A percentile compares a stretch with the other conserved stretches of the same genome.
These are phyloP conservation scores for Barnettozyma californica DNA, from an alignment of 805 yeast species.

Conservation along the genomic window DNA sequence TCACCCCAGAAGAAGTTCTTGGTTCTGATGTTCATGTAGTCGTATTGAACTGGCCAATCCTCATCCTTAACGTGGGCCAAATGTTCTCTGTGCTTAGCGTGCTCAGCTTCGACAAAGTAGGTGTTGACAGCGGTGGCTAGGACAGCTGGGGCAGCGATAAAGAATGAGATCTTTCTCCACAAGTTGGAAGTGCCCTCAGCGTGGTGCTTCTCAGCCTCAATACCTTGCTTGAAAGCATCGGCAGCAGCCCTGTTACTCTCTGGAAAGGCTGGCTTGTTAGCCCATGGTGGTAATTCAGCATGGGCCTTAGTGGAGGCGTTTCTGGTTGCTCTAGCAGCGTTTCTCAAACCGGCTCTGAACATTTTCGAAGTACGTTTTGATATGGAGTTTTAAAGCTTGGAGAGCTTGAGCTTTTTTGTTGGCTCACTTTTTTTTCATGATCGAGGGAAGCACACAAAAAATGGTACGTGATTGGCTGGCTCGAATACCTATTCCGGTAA, in stretches of 20 bases:
- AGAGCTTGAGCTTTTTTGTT: constrained; percentile 1
- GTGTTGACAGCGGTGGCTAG: constrained; percentile 74
- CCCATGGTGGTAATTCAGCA: constrained; percentile 35
- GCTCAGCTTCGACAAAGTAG: constrained; percentile 76
- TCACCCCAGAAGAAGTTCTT: constrained; percentile 97
- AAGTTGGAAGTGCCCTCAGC: constrained; percentile 67
- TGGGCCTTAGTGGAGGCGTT: constrained; percentile 18
- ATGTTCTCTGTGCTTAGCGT: constrained; percentile 85
- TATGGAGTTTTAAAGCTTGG: not conserved
- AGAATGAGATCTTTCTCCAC: constrained; percentile 83
- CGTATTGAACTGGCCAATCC: constrained; percentile 90
- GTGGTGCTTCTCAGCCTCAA: constrained; percentile 70
- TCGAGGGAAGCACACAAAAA: constrained; percentile 1
- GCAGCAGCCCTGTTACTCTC: constrained; percentile 41
- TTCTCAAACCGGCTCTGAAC: constrained; percentile 39
- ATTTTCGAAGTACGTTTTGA: constrained; percentile 20
- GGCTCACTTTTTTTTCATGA: constrained; percentile 11
- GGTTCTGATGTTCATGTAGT: constrained; percentile 84
- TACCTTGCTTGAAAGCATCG: constrained; percentile 57
- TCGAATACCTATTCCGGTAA: constrained; percentile 20
- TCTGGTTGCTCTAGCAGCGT: constrained; percentile 24
- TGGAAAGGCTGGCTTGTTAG: constrained; percentile 44
- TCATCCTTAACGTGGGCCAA: constrained; percentile 66
- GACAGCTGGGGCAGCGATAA: constrained; percentile 81
- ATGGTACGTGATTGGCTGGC: constrained; percentile 16